Evolutionary conservation across 2,329 filamentous ascomycete genomes (phyloP).

Genomic region (Coniochaeta pulveracea): DNA sequence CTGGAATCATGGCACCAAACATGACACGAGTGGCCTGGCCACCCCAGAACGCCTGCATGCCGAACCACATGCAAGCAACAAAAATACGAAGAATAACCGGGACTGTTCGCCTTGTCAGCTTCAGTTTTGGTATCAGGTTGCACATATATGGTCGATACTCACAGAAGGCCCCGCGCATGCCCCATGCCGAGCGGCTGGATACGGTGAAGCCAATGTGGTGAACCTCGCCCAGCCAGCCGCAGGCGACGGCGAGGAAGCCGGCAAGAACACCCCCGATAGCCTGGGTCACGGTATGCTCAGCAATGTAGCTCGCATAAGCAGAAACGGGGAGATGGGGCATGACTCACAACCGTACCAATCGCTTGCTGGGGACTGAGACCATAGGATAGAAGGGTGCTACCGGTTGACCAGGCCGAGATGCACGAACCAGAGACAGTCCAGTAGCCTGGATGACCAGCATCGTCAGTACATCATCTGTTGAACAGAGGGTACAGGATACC

Average conservation of each 20-base stretch:
- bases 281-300: conserved; percentile 2
- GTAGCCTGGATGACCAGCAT: conserved; percentile 1
- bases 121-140: conserved; percentile 5
- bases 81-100: conserved; percentile 17
- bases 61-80: conserved; percentile 15
- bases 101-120: conserved; percentile 7
- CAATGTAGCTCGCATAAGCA: neutral
- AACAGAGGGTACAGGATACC: neutral
- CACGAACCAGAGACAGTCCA: conserved; percentile 3
- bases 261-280: conserved; percentile 4
- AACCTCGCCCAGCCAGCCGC: conserved; percentile 2
- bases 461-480: conserved; percentile 1
- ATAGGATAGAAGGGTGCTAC: conserved; percentile 14
- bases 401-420: conserved; percentile 15
- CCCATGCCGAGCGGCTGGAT: conserved; percentile 9
- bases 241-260: conserved; percentile 5
- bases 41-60: conserved; percentile 18
- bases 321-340: neutral
- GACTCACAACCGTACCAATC: conserved; percentile 10
- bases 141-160: neutral
- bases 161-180: conserved; percentile 8
- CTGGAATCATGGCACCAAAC: conserved; percentile 17
- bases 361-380: conserved; percentile 16
- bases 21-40: conserved; percentile 13
- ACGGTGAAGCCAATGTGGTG: conserved; percentile 17